Conservation (phyloP, 1,139 yeast genomes). For the Candida labiduridarum region DNA sequence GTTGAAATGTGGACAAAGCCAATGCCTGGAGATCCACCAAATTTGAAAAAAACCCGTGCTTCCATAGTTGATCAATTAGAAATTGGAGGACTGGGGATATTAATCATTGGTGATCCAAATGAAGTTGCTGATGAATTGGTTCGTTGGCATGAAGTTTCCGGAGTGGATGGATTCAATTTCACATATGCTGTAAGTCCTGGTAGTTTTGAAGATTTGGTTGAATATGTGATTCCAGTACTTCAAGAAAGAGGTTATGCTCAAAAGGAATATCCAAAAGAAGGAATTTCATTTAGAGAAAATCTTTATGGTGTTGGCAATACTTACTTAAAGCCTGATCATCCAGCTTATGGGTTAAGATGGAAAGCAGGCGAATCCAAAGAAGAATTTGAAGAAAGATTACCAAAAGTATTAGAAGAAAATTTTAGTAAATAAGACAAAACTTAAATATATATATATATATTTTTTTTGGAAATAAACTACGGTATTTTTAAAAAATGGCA, state of each 20-base stretch:
- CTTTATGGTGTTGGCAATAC: conserved; percentile 24
- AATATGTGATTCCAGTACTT: conserved; percentile 26
- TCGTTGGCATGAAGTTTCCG: conserved; percentile 30
- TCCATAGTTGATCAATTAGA: conserved; percentile 25
- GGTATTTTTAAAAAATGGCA: neutral
- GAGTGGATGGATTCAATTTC: conserved; percentile 31
- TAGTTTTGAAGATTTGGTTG: conserved; percentile 28
- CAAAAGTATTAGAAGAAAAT: conserved; percentile 18
- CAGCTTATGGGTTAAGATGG: conserved; percentile 43
- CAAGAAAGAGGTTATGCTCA: conserved; percentile 28
- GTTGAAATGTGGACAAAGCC: conserved; percentile 31
- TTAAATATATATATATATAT: neutral
- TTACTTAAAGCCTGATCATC: conserved; percentile 28
- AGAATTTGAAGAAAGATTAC: conserved; percentile 30
- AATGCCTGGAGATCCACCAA: conserved; percentile 27
- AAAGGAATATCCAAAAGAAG: conserved; percentile 29
- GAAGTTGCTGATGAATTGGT: conserved; percentile 32
- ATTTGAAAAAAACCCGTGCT: conserved; percentile 26
- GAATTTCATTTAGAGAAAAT: conserved; percentile 25
- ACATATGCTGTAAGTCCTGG: conserved; percentile 30
- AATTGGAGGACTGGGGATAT: conserved; percentile 28
- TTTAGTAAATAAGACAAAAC: conserved; percentile 5
- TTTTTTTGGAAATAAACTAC: neutral
- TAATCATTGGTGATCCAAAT: conserved; percentile 24
- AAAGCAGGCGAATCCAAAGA: conserved; percentile 33